phyloP scores from a whole-genome alignment of 345 rosid genomes.

The Hibiscus mutabilis region DNA sequence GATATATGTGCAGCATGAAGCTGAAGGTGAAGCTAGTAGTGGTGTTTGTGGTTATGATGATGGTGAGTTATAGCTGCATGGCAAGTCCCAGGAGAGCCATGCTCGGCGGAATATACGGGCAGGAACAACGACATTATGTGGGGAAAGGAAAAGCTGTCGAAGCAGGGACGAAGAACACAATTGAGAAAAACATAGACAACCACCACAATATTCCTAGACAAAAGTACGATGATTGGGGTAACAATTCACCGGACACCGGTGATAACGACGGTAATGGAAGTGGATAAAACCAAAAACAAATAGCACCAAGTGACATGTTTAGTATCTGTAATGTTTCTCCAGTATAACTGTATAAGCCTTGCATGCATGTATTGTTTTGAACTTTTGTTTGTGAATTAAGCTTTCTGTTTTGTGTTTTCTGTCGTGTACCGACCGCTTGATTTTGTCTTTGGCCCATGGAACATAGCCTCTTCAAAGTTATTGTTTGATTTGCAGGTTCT shows the following conservation, averaged over 20 bases:
- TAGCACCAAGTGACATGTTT: no score
- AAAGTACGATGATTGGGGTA: conserved; percentile 19
- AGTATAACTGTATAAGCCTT: neutral
- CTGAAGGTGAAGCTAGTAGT: conserved; percentile 19
- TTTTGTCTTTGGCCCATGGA: no score
- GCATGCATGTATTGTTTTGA: neutral
- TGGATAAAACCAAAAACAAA: neutral
- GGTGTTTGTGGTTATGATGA: conserved; percentile 20
- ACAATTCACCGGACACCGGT: conserved; percentile 6
- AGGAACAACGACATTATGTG: conserved; percentile 11
- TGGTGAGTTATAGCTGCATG: conserved; percentile 21
- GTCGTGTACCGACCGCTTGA: neutral
- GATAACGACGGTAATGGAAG: conserved; percentile 11
- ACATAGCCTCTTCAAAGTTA: no score
- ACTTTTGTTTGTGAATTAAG: neutral
- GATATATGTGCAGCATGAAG: neutral
- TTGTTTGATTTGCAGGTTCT: no score
- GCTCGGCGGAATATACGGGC: conserved; percentile 18
- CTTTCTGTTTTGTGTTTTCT: neutral
- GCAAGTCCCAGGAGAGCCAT: conserved; percentile 19
- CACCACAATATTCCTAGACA: conserved; percentile 41
- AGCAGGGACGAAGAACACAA: conserved; percentile 5
- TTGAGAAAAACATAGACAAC: conserved; percentile 21
- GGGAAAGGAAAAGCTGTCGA: conserved; percentile 15
- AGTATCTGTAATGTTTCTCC: no score